Evolutionary conservation across 2,329 filamentous ascomycete species (phyloP).

Genomic region (Colletotrichum sp.): DNA sequence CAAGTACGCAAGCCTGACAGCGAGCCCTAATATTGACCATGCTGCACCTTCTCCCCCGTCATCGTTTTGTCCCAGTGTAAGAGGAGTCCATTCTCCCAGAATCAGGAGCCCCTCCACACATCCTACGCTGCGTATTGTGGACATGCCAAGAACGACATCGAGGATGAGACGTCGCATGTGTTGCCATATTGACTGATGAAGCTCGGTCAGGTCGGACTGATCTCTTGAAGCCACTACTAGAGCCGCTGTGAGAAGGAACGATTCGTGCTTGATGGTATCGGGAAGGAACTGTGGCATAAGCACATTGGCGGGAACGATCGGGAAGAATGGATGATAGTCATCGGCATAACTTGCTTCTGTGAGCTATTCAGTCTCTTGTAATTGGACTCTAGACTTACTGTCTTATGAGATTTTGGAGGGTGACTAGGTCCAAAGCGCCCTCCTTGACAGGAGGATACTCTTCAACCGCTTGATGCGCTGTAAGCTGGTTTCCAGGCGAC

Average conservation of each 20-base stretch:
- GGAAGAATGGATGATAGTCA: slow-evolving; percentile 73
- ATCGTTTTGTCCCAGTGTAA: slow-evolving; percentile 62
- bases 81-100: slow-evolving; percentile 75
- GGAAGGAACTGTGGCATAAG: slow-evolving; percentile 60
- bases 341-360: slow-evolving; percentile 58
- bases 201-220: slow-evolving; percentile 33
- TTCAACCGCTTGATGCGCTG: background rate
- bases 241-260: slow-evolving; percentile 71
- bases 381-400: background rate
- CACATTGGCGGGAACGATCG: slow-evolving; percentile 61
- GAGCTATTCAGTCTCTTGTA: background rate
- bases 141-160: background rate
- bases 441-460: background rate
- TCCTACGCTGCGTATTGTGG: slow-evolving; percentile 49
- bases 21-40: slow-evolving; percentile 78
- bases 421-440: background rate
- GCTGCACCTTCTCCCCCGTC: slow-evolving; percentile 76
- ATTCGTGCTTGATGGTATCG: slow-evolving; percentile 64
- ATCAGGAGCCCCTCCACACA: slow-evolving; percentile 73
- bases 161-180: background rate
- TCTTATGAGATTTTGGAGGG: background rate
- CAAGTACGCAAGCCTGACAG: slow-evolving; percentile 72
- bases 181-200: background rate
- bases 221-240: slow-evolving; percentile 75
- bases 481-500: background rate